A percentile compares a stretch with the other conserved stretches of the same genome.
phyloP scores from a whole-genome alignment of 768 basidiomycete genomes.

The Harrya chromipes region DNA sequence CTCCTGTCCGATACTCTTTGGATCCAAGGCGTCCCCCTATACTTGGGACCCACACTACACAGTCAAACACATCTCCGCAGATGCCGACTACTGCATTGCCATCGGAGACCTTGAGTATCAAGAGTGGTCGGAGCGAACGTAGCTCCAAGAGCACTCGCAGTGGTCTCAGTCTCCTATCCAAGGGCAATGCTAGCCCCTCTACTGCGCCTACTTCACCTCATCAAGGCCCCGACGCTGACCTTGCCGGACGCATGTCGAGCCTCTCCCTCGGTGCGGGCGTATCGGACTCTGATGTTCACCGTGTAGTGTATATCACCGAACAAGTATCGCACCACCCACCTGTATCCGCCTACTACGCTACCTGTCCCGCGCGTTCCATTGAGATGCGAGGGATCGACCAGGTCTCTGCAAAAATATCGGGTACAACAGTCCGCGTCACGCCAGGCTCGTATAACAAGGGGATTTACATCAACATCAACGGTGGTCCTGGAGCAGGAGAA shows the following conservation, averaged over 20 bases:
- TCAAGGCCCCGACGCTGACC: conserved; percentile 34
- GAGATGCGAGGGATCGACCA: conserved; percentile 86
- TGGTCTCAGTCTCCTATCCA: conserved; percentile 53
- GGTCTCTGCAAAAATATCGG: conserved; percentile 88
- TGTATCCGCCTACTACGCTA: conserved; percentile 78
- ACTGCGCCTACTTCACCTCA: conserved; percentile 47
- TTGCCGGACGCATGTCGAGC: conserved; percentile 57
- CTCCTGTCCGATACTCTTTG: conserved; percentile 53
- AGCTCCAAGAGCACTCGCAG: conserved; percentile 63
- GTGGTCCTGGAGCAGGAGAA: conserved; percentile 74
- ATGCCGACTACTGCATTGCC: conserved; percentile 20
- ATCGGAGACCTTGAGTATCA: conserved; percentile 53
- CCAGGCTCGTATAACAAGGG: conserved; percentile 89
- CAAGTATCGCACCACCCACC: conserved; percentile 98
- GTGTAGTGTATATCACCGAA: conserved; percentile 83
- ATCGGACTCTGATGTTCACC: conserved; percentile 39
- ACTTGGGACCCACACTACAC: conserved; percentile 39
- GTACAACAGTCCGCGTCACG: conserved; percentile 76
- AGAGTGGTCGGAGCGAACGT: conserved; percentile 44
- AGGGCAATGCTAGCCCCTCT: conserved; percentile 36
- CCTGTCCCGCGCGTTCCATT: conserved; percentile 69
- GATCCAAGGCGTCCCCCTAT: conserved; percentile 47
- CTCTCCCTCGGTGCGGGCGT: conserved; percentile 48
- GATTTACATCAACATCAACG: conserved; percentile 75
- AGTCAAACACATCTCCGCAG: conserved; percentile 23